Evolutionary conservation across 371 early-diverging fungal genomes (phyloP), one percentile per base, ranked within the genome.

Genomic region (Haplosporangium sp.): DNA sequence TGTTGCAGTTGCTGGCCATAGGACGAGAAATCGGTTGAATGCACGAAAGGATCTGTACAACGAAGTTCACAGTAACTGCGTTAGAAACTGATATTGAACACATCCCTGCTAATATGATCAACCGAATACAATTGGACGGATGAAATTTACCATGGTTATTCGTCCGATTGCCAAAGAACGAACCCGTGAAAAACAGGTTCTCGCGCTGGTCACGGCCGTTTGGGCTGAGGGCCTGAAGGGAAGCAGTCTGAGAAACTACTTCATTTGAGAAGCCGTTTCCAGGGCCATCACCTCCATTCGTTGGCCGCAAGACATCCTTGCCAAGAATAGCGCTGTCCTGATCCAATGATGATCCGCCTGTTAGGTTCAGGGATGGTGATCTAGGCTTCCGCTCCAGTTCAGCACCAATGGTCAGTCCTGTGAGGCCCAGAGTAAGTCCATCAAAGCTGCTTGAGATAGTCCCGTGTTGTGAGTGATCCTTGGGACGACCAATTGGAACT

Each of bases 401-500:
- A 3, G 80, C 43, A 11, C 73, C 80, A 36, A 79, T 61, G 3
- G 60, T 48, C 6, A 79, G 59, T 20, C 73, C 80, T 29, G 73
- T 60, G 9, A 79, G 66, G 11, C 69, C 80, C 11, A 79, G 43
- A 1, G 73, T 65, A 6, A 79, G 61, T 1, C 80, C 73, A 57
- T 79, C 80, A 51, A 79, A 79, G 18, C 79, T 77, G 10, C 45
- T 73, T 3, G 80, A 64, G n/a, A 72, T 71, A 5, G 64, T 54
- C 7, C 60, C 67, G 0, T 61, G 61, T 6, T 61, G 50, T 6
- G 57, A 46, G 18, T 21, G 38, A 12, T 79, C 80, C 38, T 79
- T 79, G 6, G 80, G 80, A 21, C 80, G 59, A 11, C 80, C 80
- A 37, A 79, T 79, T 12, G 76, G 76, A 0, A 70, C 66, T n/a